Base-by-base conservation (phyloP, 2,329 filamentous ascomycete genomes). In the Venturia effusa region DNA sequence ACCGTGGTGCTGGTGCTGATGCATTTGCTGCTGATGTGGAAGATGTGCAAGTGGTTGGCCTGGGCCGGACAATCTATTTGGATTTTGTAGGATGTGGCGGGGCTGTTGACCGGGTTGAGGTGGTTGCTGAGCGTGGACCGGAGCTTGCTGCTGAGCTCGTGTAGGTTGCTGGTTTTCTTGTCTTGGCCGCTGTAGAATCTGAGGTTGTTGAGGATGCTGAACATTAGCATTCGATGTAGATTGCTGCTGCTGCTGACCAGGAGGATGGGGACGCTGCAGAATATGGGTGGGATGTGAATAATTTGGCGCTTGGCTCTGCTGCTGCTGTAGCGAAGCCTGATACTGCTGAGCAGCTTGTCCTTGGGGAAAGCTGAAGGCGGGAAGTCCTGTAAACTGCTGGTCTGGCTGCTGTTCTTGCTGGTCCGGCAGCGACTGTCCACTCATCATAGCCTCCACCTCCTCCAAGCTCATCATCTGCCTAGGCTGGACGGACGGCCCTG, bases 381-480 rank as follows among this genome's bases (percentile, higher is more conserved):
- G 39, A n/a, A 40, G 27, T 34, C 27, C 51, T 32, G 6, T 15
- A 57, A 32, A 22, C 27, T 57, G 61, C 24, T 57, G 64, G n/a
- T 60, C 61, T 45, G 62, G 65, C 37, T 59, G 64, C 55, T 59
- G 64, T 62, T 68, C 70, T 55, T 64, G 66, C 7, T 67, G 43
- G 68, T 65, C 30, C 67, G 70, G 24, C 10, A 66, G 65, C 15
- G 67, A 69, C 24, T 65, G 67, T n/a, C 79, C 76, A 66, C 81
- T 81, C 88, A 99, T 92, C 67, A 91, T 87, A 63, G 93, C 93
- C 77, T 99, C 94, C 24, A 99, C 92, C 78, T 99, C 94, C 74
- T 97, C 94, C 71, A 99, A 76, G 70, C 91, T 97, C 88, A 99
- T 87, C 77, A 97, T 88, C 79, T 92, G 97, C 71, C 86, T 86